Conservation (phyloP, 2,329 filamentous ascomycete species). For the Verticillium dahliae region DNA sequence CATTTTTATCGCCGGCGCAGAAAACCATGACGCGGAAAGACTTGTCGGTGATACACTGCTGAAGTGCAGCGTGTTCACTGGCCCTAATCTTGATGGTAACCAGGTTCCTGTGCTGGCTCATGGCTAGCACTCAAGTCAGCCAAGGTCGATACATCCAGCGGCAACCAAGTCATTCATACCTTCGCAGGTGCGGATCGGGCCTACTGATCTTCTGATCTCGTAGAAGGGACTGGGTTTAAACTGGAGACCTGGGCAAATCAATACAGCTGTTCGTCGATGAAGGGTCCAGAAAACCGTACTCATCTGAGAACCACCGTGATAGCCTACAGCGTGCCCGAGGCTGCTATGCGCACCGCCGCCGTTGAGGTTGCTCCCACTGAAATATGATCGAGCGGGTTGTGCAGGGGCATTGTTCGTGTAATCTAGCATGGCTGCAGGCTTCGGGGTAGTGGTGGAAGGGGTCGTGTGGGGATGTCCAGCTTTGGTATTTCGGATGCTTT, state of each 20-base stretch:
- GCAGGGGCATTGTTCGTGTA: conserved; percentile 13
- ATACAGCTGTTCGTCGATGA: neutral
- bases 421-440: neutral
- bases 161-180: conserved; percentile 41
- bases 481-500: conserved; percentile 27
- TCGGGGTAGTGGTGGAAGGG: neutral
- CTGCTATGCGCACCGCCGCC: neutral
- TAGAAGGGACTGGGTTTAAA: conserved; percentile 83
- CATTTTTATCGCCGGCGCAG: conserved; percentile 61
- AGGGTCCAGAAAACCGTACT: neutral
- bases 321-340: neutral
- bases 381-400: neutral
- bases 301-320: neutral
- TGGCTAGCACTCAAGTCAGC: conserved; percentile 39
- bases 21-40: conserved; percentile 73
- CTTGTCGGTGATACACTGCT: conserved; percentile 53
- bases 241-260: neutral
- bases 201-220: conserved; percentile 57
- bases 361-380: neutral
- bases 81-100: conserved; percentile 36
- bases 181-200: conserved; percentile 62
- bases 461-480: conserved; percentile 1
- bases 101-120: conserved; percentile 47
- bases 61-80: conserved; percentile 45
- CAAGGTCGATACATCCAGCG: neutral